Conservation (phyloP, 768 basidiomycete species). For the Mycena pura region DNA sequence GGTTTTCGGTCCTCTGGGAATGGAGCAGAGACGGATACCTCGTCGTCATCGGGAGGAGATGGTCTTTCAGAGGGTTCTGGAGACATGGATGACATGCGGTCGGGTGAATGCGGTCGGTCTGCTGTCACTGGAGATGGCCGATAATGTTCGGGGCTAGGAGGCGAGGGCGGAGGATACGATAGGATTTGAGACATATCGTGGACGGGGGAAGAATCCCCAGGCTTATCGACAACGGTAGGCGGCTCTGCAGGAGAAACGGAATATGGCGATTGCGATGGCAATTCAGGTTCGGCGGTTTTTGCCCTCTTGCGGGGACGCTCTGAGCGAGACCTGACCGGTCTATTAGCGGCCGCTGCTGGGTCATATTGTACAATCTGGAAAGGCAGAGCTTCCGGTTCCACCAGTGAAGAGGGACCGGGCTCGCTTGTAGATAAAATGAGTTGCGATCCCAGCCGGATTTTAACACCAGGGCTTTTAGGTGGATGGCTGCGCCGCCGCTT, state of each 20-base stretch:
- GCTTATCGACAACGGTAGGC: background rate
- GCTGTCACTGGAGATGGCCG: background rate
- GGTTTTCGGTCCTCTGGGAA: constrained; percentile 4
- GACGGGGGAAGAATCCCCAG: constrained; percentile 2
- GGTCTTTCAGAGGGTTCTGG: background rate
- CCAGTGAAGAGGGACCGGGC: constrained; percentile 8
- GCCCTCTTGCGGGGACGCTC: constrained; percentile 8
- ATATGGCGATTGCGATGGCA: background rate
- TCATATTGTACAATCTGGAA: background rate
- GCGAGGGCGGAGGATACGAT: constrained; percentile 12
- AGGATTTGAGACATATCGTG: background rate
- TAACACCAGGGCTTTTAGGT: constrained; percentile 8
- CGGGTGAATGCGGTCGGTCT: background rate
- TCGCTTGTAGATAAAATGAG: background rate
- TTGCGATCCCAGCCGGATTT: background rate
- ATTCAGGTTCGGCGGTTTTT: constrained; percentile 8
- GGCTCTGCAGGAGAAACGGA: background rate
- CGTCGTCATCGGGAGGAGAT: constrained; percentile 2
- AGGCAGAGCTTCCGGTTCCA: background rate
- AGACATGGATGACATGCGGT: background rate
- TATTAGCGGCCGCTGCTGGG: background rate
- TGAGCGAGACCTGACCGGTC: background rate
- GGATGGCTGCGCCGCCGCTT: constrained; percentile 29
- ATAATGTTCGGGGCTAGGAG: background rate
- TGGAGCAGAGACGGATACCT: background rate